Percentiles rank a stretch among this genome's conserved stretches.
phyloP scores from a whole-genome alignment of 2,329 filamentous ascomycete species.

The Thielaviopsis euricoi region DNA sequence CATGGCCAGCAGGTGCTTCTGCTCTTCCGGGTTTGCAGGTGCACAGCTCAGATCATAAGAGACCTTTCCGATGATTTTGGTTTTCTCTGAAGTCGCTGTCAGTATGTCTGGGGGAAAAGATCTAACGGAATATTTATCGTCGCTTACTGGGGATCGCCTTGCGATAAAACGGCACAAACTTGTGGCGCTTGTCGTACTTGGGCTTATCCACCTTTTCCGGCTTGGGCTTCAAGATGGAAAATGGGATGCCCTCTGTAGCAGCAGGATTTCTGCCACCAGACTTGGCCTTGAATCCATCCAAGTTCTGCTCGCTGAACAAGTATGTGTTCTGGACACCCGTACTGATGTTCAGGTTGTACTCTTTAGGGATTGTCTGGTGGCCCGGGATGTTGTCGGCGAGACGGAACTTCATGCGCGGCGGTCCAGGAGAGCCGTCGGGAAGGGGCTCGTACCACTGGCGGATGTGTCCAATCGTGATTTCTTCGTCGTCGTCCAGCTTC shows the following conservation, averaged over 20 bases:
- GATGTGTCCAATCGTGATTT: slow-evolving; percentile 67
- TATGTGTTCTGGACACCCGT: slow-evolving; percentile 62
- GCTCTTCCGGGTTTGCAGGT: slow-evolving; percentile 55
- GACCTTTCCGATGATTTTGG: slow-evolving; percentile 55
- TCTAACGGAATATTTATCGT: background rate
- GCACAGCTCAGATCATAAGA: slow-evolving; percentile 62
- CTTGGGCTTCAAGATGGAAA: slow-evolving; percentile 33
- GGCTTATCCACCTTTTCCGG: slow-evolving; percentile 27
- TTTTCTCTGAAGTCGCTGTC: slow-evolving; percentile 48
- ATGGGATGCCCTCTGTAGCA: slow-evolving; percentile 40
- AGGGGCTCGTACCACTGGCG: slow-evolving; percentile 38
- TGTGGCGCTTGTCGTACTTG: slow-evolving; percentile 24
- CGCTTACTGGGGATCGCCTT: slow-evolving; percentile 45
- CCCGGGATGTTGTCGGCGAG: slow-evolving; percentile 45
- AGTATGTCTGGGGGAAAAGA: slow-evolving; percentile 10
- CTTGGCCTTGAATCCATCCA: slow-evolving; percentile 43
- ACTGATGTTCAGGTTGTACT: slow-evolving; percentile 65
- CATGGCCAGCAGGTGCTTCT: slow-evolving; percentile 44
- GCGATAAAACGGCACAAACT: slow-evolving; percentile 43
- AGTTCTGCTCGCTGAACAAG: slow-evolving; percentile 62
- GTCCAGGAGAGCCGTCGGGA: slow-evolving; percentile 12
- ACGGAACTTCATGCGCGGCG: slow-evolving; percentile 44
- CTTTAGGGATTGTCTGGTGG: slow-evolving; percentile 66
- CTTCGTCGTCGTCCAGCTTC: slow-evolving; percentile 57
- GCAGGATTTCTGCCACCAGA: slow-evolving; percentile 39